phyloP scores from a whole-genome alignment of 768 basidiomycete genomes.

The Mycena pura region DNA sequence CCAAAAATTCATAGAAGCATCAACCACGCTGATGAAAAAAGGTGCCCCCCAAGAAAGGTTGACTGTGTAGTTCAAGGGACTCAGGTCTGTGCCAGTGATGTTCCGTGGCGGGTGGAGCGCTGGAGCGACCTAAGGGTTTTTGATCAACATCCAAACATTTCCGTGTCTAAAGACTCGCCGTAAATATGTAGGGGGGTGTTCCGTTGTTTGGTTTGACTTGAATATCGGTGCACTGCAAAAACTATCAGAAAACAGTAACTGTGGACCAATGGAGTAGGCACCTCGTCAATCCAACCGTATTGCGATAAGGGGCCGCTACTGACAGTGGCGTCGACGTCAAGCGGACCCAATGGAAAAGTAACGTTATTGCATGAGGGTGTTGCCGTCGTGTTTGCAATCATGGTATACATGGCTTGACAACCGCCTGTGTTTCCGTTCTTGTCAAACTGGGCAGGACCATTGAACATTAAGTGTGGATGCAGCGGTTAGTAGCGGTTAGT shows the following conservation, averaged over 20 bases:
- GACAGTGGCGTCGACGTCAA: constrained; percentile 54
- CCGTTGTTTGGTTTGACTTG: constrained; percentile 60
- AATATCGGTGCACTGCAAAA: constrained; percentile 61
- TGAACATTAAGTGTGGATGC: not conserved
- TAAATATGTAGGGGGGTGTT: constrained; percentile 64
- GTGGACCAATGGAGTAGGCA: constrained; percentile 28
- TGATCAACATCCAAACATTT: not conserved
- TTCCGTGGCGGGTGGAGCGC: constrained; percentile 67
- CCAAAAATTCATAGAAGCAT: constrained; percentile 59
- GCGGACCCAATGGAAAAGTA: constrained; percentile 48
- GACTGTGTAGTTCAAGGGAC: constrained; percentile 65
- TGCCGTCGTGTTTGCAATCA: constrained; percentile 51
- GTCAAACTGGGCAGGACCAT: constrained; percentile 58
- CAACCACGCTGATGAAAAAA: constrained; percentile 63
- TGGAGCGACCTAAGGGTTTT: constrained; percentile 55
- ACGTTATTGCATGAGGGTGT: constrained; percentile 57
- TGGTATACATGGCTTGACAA: constrained; percentile 63
- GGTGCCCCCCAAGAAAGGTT: constrained; percentile 43
- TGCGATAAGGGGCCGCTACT: constrained; percentile 58
- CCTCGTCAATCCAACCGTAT: constrained; percentile 67
- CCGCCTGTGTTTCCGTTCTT: constrained; percentile 64
- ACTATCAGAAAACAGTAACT: not conserved
- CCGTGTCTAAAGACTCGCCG: constrained; percentile 42
- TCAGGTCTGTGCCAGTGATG: constrained; percentile 51
- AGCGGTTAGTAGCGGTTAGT: not conserved